phyloP scores from a whole-genome alignment of 495 filamentous ascomycete species.

The Clavariopsis aquatica region DNA sequence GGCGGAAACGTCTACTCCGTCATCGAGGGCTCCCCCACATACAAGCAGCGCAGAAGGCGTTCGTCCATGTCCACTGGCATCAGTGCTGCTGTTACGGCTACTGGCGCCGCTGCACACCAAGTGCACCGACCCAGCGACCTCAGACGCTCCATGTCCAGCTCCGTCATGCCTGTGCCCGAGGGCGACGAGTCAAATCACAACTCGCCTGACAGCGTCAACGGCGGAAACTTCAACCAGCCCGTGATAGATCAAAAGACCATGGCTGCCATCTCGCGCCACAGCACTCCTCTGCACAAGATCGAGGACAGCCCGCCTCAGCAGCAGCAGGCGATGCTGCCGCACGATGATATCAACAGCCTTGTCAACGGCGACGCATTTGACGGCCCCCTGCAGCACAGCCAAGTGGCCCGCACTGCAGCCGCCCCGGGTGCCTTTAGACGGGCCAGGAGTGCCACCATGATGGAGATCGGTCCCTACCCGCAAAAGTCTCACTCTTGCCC shows the following conservation, averaged over 20 bases:
- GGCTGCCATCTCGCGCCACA: conserved; percentile 81
- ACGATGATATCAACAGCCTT: conserved; percentile 66
- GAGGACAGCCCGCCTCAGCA: conserved; percentile 77
- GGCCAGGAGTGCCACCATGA: conserved; percentile 91
- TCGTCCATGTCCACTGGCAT: conserved; percentile 80
- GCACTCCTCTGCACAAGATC: conserved; percentile 78
- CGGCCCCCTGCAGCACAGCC: conserved; percentile 61
- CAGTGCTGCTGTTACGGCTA: conserved; percentile 60
- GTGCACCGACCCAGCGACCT: conserved; percentile 81
- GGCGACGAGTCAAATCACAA: conserved; percentile 69
- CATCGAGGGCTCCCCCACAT: conserved; percentile 95
- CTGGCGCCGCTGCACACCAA: conserved; percentile 56
- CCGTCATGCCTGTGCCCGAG: conserved; percentile 79
- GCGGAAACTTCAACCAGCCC: conserved; percentile 55
- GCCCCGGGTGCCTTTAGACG: conserved; percentile 72
- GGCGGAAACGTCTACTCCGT: conserved; percentile 86
- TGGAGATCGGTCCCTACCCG: conserved; percentile 94
- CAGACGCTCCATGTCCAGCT: conserved; percentile 85
- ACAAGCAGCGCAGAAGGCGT: conserved; percentile 92
- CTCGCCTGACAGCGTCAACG: conserved; percentile 66
- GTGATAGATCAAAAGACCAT: conserved; percentile 62
- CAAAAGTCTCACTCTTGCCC: conserved; percentile 98
- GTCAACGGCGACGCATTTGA: conserved; percentile 63
- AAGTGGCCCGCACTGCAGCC: conserved; percentile 59
- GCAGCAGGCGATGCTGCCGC: conserved; percentile 61